phyloP scores from a whole-genome alignment of 2,329 filamentous ascomycete species.

The Huntiella savannae region DNA sequence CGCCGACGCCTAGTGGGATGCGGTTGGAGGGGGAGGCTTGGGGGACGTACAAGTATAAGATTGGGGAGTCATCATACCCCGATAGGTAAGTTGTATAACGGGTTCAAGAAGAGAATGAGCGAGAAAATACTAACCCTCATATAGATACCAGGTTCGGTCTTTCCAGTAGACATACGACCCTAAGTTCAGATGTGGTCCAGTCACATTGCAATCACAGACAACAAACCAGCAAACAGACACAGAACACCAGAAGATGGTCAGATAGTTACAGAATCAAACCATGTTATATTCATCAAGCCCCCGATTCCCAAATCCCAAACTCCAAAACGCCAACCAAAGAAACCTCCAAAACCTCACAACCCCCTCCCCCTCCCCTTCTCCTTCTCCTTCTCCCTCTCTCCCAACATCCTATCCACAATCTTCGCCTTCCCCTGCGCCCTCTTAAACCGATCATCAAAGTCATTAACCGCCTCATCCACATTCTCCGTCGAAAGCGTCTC shows the following conservation, averaged over 20 bases:
- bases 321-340: neutral
- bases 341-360: neutral
- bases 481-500: constrained; percentile 64
- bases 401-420: constrained; percentile 55
- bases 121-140: constrained; percentile 17
- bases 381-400: constrained; percentile 18
- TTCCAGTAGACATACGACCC: constrained; percentile 28
- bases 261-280: constrained; percentile 4
- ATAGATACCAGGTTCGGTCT: constrained; percentile 44
- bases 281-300: neutral
- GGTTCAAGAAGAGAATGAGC: neutral
- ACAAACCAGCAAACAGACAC: neutral
- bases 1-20: constrained; percentile 66
- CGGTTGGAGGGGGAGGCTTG: constrained; percentile 32
- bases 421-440: constrained; percentile 68
- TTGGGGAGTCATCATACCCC: constrained; percentile 51
- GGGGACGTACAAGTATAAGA: constrained; percentile 49
- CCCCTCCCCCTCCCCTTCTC: neutral
- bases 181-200: neutral
- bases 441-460: constrained; percentile 79
- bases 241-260: neutral
- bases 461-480: constrained; percentile 70
- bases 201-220: constrained; percentile 5
- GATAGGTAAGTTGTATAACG: constrained; percentile 36
- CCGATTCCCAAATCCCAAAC: neutral